These are phyloP conservation scores for Acidomyces sp. DNA, from an alignment of 495 filamentous ascomycete species.

Conservation along the genomic window DNA sequence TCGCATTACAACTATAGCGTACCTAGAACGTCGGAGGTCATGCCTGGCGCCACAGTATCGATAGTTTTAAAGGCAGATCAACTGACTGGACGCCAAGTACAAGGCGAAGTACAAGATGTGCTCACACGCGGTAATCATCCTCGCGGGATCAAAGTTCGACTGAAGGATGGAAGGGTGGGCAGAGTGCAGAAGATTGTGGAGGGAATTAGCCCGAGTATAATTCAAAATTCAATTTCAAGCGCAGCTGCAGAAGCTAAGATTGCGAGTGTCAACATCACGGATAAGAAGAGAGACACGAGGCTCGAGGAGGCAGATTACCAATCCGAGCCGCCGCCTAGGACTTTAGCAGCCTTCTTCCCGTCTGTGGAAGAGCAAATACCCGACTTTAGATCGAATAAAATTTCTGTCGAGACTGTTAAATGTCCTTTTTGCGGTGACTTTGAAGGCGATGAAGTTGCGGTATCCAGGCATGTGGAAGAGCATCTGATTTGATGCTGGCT, in stretches of 20 bases:
- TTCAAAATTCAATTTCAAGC: not conserved
- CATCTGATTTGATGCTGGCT: constrained; percentile 41
- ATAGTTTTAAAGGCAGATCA: constrained; percentile 63
- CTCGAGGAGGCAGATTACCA: constrained; percentile 17
- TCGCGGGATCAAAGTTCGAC: constrained; percentile 62
- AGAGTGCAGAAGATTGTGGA: constrained; percentile 45
- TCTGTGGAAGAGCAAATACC: not conserved
- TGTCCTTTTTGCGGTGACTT: constrained; percentile 50
- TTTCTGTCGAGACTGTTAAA: constrained; percentile 21
- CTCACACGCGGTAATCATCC: constrained; percentile 59
- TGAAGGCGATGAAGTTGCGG: constrained; percentile 45
- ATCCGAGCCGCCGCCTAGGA: constrained; percentile 10
- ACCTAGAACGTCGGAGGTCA: constrained; percentile 38
- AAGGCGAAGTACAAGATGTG: constrained; percentile 45
- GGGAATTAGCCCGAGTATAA: constrained; percentile 4
- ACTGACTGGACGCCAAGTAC: constrained; percentile 51
- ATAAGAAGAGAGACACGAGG: constrained; percentile 14
- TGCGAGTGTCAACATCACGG: not conserved
- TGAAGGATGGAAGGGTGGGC: constrained; percentile 53
- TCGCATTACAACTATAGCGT: constrained; percentile 25
- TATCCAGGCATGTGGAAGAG: constrained; percentile 43
- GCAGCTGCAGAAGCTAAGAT: not conserved
- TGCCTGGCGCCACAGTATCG: constrained; percentile 46
- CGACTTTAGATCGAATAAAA: constrained; percentile 1
- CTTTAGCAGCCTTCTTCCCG: constrained; percentile 20